Evolutionary conservation across 108 stramenopile species (phyloP), one percentile per base, ranked within the genome.

Genomic region (Epithemia pelagica): DNA sequence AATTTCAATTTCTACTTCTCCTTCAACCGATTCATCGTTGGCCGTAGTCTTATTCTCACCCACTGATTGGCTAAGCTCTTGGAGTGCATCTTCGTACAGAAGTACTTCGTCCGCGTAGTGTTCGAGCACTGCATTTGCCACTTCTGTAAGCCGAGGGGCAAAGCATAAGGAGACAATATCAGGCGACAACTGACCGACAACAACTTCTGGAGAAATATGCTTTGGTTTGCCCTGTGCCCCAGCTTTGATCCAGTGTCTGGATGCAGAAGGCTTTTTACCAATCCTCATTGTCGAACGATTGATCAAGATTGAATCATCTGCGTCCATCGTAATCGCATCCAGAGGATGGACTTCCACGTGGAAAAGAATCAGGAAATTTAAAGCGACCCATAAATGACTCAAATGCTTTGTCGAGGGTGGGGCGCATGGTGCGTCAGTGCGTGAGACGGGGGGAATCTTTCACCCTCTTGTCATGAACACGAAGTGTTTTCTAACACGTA

Each of bases 151-250:
- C 59, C 68, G 32, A 10, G 92, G 92, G 15, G 62, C 67, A 31
- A 76, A 84, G 1, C 82, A 74, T 22, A 75, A 69, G 8, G 79
- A 67, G 52, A 94, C 77, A 23, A 87, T 58, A 63, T 90, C 83
- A 18, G 87, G 64, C n/a, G 86, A 88, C 10, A 94, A 32, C 58
- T 83, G 75, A 25, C 88, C 88, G 1, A 84, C 85, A 1, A 86
- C 70, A 51, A 78, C 66, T 2, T 64, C 77, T 2, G 78, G 69
- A 10, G 81, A 79, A 67, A 83, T 62, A 62, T 73, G 51, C 63
- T 82, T 78, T 28, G 82, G 79, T 52, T 69, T 76, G 3, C 32
- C 59, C 25, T 63, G 28, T 10, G 19, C 30, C 23, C 62, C 62
- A 23, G 46, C 62, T 19, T 31, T 63, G 32, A n/a, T 63, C 62